Evolutionary conservation across 2,329 filamentous ascomycete species (phyloP), one percentile per base, ranked within the genome.

Genomic region (Dactylellina cionopaga): DNA sequence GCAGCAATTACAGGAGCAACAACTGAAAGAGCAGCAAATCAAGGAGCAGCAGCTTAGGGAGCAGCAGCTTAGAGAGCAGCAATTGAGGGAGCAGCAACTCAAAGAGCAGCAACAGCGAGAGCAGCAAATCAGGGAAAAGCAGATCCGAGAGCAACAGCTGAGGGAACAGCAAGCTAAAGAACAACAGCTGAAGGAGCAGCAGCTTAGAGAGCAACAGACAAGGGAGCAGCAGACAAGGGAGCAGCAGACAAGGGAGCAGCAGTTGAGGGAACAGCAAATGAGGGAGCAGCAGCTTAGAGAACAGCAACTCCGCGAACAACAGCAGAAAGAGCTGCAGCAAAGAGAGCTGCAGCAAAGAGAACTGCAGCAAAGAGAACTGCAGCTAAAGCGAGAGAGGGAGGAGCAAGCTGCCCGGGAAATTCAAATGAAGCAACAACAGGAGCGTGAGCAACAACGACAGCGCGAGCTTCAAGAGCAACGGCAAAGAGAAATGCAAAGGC

Each of bases 361-460:
- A 37, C 49, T 56, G 41, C 65, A 71, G 24, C 47, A 25, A 17
- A 41, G 65, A 24, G 56, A 71, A 39, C 56, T 56, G 51, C 69
- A 55, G 33, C n/a, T 68, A 10, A 49, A 62, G 51, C 24, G 49
- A n/a, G 56, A 71, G 24, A 37, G 58, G 27, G 65, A 71, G 22
- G 56, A 71, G 46, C 65, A 63, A 44, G 54, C 54, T 17, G 46
- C 64, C 22, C 54, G 64, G n/a, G 62, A 66, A 15, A 43, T 43
- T 39, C 63, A 68, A 35, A 60, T 60, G 55, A 62, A 72, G 17
- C 66, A 64, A 22, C 66, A 72, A 51, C 65, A 63, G 55, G 55
- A 70, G 37, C 65, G 49, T 39, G 68, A 72, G 52, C 60, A 65
- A 60, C 68, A 72, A 49, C 51, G 68, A 31, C 68, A 72, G 58